A percentile compares a stretch with the other conserved stretches of the same genome.
Conservation (phyloP, 441 rosid species). For the Hura crepitans region DNA sequence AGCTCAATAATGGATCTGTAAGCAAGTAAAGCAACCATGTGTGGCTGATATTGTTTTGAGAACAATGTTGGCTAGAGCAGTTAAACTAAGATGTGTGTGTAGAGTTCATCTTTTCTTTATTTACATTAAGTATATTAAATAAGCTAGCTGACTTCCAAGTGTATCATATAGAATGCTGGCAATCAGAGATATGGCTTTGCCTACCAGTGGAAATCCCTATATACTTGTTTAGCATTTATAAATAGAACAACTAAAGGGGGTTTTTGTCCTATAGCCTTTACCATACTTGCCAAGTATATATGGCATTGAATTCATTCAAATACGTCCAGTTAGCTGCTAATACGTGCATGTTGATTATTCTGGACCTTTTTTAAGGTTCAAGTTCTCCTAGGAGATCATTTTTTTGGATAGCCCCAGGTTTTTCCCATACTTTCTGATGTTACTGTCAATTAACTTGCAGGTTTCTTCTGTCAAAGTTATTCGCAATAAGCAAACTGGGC, state of each 20-base stretch:
- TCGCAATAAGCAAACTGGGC: slow-evolving; percentile 83
- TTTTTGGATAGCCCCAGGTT: neutral
- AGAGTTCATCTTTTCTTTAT: neutral
- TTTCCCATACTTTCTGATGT: slow-evolving; percentile 13
- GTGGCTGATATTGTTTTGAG: neutral
- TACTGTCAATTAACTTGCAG: slow-evolving; percentile 35
- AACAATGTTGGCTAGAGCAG: neutral
- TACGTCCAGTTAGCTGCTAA: neutral
- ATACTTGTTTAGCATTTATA: neutral
- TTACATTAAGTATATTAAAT: neutral
- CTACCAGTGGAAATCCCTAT: neutral
- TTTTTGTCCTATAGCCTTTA: neutral
- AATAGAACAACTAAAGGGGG: neutral
- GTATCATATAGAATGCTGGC: neutral
- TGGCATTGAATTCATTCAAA: neutral
- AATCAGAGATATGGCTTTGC: neutral
- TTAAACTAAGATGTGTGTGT: neutral
- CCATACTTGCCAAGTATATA: neutral
- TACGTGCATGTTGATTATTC: neutral
- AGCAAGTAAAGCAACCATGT: neutral
- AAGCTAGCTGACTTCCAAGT: neutral
- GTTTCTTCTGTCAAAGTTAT: slow-evolving; percentile 84
- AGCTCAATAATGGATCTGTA: neutral
- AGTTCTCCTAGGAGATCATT: neutral
- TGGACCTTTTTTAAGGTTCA: neutral